A percentile compares a stretch with the other conserved stretches of the same genome.
phyloP scores from a whole-genome alignment of 192 early-diverging fungal genomes.

The Lobosporangium transversale region DNA sequence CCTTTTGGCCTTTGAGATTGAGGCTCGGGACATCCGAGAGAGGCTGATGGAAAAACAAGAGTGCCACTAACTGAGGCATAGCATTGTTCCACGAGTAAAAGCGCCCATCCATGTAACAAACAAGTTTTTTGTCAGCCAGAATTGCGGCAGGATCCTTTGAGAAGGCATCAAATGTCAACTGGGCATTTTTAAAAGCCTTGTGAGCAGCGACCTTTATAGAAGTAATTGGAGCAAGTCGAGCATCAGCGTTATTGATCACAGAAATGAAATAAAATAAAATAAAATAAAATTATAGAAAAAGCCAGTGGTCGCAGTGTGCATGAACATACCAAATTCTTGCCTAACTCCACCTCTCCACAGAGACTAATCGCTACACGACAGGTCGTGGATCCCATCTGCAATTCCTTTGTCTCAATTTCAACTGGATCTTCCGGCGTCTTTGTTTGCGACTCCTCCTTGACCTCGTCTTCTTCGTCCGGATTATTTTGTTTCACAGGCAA shows the following conservation, averaged over 20 bases:
- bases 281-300: not conserved
- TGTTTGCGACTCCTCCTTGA: conserved; percentile 15
- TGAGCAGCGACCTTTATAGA: conserved; percentile 30
- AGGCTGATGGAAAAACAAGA: conserved; percentile 66
- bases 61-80: conserved; percentile 67
- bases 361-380: conserved; percentile 67
- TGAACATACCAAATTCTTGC: conserved; percentile 55
- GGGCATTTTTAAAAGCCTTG: conserved; percentile 23
- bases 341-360: conserved; percentile 61
- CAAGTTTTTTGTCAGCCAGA: conserved; percentile 42
- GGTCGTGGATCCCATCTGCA: conserved; percentile 48
- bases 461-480: conserved; percentile 42
- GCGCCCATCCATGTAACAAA: conserved; percentile 50
- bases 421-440: conserved; percentile 27
- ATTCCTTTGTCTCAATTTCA: conserved; percentile 49
- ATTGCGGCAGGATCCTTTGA: conserved; percentile 41
- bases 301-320: too few relatives aligned
- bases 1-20: conserved; percentile 37
- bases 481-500: conserved; percentile 65
- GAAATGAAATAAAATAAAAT: too few relatives aligned
- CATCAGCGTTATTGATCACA: too few relatives aligned
- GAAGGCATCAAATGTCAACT: conserved; percentile 43
- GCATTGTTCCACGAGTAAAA: conserved; percentile 73
- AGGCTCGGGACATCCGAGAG: conserved; percentile 51
- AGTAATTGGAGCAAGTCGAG: not conserved